Evolutionary conservation across 305 asterid genomes (phyloP), one percentile per base, ranked within the genome.

Genomic region (Fraxinus platypoda): DNA sequence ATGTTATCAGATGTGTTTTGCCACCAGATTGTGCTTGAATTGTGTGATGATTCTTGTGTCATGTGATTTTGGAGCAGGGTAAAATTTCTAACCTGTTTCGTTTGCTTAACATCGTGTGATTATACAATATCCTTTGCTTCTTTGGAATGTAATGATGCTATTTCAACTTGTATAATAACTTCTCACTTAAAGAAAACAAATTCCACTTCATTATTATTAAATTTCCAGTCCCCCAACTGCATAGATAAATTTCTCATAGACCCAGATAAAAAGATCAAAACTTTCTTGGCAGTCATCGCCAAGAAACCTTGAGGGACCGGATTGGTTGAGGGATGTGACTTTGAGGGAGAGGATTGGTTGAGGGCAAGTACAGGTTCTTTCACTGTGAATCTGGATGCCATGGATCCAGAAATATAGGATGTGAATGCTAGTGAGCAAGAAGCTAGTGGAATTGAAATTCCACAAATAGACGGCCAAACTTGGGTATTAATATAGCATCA

Each of bases 361-460:
- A 84, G 90, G 83, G 81, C 86, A 3, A 76, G 83, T 25, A 80
- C 86, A 49, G 82, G 54, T 23, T 77, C 82, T 2, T 37, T 87
- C 35, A 74, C 84, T 0, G 88, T 87, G 64, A 87, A 87, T 84
- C 70, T 84, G 74, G 90, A 87, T 66, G 88, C 85, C 19, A 21
- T 81, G 34, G 87, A 81, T 77, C 87, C 83, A 1, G 84, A 81
- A 30, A 19, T 81, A 43, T 80, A 81, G 0, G 79, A 68, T 78
- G 78, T 21, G 1, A 71, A 57, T 37, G 46, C 13, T 62, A 33
- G 34, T 4, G 84, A 76, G 78, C 84, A 54, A 49, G 82, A 82
- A 72, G 62, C 25, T 21, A 81, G 25, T 11, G 84, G 31, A 31
- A 81, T 71, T 62, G 74, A 77, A 71, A 37, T 12, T 78, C 33